These are phyloP conservation scores for Iberis pinnata DNA, from an alignment of 345 rosid species.

Conservation along the genomic window DNA sequence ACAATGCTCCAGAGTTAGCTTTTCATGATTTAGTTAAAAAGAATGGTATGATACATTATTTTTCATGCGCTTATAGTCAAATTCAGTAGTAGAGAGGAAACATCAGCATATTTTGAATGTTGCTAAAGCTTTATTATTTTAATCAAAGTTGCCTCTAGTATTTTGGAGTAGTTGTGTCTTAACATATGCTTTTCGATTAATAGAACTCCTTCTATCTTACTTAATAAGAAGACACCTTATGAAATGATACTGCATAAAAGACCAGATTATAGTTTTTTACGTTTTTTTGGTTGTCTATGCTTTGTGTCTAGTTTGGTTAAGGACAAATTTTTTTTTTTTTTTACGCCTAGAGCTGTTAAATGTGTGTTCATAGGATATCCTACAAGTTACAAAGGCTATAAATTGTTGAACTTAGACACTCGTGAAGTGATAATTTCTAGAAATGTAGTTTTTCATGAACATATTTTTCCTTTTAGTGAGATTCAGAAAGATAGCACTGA, in stretches of 20 bases:
- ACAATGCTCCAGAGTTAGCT: background rate
- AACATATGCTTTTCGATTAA: background rate
- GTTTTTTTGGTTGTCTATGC: background rate
- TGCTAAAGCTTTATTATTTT: background rate
- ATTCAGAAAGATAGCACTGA: no score
- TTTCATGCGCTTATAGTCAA: background rate
- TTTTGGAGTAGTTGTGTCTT: background rate
- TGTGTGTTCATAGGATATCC: background rate
- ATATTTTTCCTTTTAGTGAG: background rate
- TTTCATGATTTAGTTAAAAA: background rate
- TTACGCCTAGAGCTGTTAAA: no score
- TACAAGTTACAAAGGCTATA: background rate
- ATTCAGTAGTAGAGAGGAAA: background rate
- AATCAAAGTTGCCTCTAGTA: background rate
- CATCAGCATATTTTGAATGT: background rate
- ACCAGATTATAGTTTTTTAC: background rate
- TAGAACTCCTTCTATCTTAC: background rate
- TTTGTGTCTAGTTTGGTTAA: background rate
- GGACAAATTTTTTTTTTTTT: background rate
- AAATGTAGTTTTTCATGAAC: background rate
- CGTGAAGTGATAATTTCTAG: background rate
- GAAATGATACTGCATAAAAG: accelerated
- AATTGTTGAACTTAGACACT: background rate
- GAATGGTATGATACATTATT: background rate
- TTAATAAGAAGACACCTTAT: background rate